Evolutionary conservation across 2,329 filamentous ascomycete genomes (phyloP), one percentile per base, ranked within the genome.

Genomic region (Nectriaceae sp.): DNA sequence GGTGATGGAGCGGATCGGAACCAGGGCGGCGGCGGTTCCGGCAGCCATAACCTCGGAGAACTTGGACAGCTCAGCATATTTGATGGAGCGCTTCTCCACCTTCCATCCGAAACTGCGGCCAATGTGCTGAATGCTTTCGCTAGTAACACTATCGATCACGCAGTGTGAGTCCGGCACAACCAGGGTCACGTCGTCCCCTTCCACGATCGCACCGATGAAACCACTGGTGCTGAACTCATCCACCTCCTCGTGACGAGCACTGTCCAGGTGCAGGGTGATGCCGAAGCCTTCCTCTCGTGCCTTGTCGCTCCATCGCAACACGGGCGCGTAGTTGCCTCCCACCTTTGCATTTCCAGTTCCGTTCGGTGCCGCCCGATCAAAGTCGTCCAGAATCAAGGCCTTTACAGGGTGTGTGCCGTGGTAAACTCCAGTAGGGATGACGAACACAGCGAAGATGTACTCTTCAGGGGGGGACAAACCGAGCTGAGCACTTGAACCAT

Each of bases 191-290:
- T 80, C 71, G 4, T 77, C 77, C 3, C 78, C 81, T 37, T 84
- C 40, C 46, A 79, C 78, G 57, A 80, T 77, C 5, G 89, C 87
- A 3, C 91, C 94, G 55, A 97, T 88, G 69, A 99, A 97, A 1
- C 90, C 93, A 54, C 87, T 92, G 0, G 94, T 97, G 58, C 88
- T 94, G 67, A 97, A 99, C 77, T 99, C 93, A 64, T 99, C 93
- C 53, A 99, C 83, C 68, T 95, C 90, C 50, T 83, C 87, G 60
- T 92, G 82, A 10, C 83, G 89, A 64, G 85, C 85, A 68, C 89
- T 94, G 72, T 97, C 94, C 46, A 97, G 75, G 68, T 97, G 93
- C 63, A 97, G 77, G 2, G 93, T 97, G 64, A 97, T 97, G n/a
- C 90, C 92, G 65, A 82, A 97, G 24, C 93, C 93, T 50, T 90